Evolutionary conservation across 208 protist species (phyloP).

Genomic region (Leishmania major): DNA sequence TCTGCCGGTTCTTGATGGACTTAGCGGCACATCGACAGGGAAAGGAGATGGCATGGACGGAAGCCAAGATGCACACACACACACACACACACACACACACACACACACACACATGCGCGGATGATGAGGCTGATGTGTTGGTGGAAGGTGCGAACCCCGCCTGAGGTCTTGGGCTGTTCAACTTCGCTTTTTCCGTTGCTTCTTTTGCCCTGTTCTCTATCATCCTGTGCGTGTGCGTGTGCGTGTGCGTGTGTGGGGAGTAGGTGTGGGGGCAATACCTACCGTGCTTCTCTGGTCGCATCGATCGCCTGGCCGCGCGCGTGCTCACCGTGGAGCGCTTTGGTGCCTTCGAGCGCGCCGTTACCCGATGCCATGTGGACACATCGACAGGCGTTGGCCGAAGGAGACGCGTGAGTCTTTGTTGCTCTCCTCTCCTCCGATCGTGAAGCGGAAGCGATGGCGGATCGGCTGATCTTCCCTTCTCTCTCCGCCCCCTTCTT

Average conservation of each 20-base stretch:
- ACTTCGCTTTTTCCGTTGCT: neutral
- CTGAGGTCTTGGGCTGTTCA: neutral
- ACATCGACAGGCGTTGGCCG: neutral
- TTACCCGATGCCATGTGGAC: neutral
- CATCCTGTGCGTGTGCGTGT: neutral
- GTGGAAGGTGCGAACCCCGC: neutral
- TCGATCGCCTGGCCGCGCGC: neutral
- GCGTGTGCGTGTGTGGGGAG: neutral
- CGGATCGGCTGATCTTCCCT: neutral
- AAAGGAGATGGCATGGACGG: neutral
- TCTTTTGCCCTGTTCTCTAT: neutral
- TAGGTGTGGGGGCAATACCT: neutral
- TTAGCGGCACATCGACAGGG: neutral
- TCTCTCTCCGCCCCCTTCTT: neutral
- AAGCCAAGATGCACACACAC: neutral
- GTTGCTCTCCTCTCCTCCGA: neutral
- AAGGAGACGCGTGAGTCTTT: neutral
- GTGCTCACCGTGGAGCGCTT: neutral
- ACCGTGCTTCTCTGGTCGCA: neutral
- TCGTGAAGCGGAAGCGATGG: too few relatives aligned
- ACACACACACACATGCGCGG: neutral
- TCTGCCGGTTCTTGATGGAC: neutral
- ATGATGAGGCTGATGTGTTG: neutral
- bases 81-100: too few relatives aligned
- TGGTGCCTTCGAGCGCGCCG: neutral